phyloP scores from a whole-genome alignment of 495 filamentous ascomycete genomes.

The Xylaria palmicola region DNA sequence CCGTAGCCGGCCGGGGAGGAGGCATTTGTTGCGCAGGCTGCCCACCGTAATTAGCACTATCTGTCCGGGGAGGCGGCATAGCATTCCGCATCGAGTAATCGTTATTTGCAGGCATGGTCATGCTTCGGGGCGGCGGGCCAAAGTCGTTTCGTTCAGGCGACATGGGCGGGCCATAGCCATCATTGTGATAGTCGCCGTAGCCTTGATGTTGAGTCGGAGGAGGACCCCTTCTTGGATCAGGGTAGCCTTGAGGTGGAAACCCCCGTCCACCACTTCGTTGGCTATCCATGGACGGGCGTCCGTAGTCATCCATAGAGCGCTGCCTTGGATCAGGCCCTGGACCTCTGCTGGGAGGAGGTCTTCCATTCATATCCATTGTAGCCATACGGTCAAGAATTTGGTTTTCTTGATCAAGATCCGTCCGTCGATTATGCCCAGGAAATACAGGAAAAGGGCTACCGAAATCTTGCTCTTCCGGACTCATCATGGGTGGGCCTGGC shows the following conservation, averaged over 20 bases:
- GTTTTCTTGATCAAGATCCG: conserved; percentile 43
- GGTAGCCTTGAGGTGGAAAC: conserved; percentile 39
- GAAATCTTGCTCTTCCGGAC: conserved; percentile 53
- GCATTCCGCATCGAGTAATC: conserved; percentile 36
- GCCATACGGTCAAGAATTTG: conserved; percentile 57
- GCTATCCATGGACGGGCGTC: conserved; percentile 31
- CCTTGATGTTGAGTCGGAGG: conserved; percentile 36
- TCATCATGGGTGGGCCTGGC: conserved; percentile 29
- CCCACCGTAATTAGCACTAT: conserved; percentile 44
- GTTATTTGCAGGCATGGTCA: conserved; percentile 53
- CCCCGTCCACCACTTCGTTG: conserved; percentile 37
- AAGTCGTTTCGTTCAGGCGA: conserved; percentile 30
- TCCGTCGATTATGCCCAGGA: conserved; percentile 50
- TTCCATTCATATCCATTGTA: conserved; percentile 55
- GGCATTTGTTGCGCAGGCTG: conserved; percentile 44
- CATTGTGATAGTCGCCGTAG: conserved; percentile 34
- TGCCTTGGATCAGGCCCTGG: conserved; percentile 31
- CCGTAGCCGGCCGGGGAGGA: conserved; percentile 48
- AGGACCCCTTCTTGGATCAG: conserved; percentile 39
- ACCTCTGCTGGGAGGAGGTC: conserved; percentile 33
- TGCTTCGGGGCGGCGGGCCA: conserved; percentile 47
- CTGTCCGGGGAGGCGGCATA: conserved; percentile 32
- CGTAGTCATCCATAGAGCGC: conserved; percentile 35
- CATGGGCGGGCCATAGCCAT: conserved; percentile 35
- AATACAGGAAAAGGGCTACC: conserved; percentile 71